Conservation (phyloP, 352 stramenopile species). For the Globisporangium okanoganense region DNA sequence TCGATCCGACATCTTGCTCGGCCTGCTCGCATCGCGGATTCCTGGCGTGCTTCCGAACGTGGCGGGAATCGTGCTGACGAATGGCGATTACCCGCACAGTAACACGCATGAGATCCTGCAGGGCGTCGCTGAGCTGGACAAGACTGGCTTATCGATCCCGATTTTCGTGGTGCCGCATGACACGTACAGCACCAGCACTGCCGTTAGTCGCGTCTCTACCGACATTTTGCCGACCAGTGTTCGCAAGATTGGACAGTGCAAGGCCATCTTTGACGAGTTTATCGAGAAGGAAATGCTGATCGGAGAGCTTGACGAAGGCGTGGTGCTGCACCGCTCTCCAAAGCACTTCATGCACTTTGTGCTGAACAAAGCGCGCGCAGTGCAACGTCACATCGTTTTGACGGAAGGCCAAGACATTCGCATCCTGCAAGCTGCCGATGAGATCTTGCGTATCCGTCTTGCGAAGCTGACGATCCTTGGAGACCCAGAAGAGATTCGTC, state of each 20-base stretch:
- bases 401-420: slow-evolving; percentile 82
- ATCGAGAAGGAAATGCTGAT: slow-evolving; percentile 65
- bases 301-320: slow-evolving; percentile 56
- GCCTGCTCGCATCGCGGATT: slow-evolving; percentile 61
- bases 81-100: slow-evolving; percentile 69
- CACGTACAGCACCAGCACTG: slow-evolving; percentile 57
- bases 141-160: slow-evolving; percentile 60
- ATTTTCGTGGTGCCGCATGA: slow-evolving; percentile 68
- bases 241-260: slow-evolving; percentile 66
- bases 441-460: slow-evolving; percentile 61
- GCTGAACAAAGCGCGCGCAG: slow-evolving; percentile 67
- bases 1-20: slow-evolving; percentile 67
- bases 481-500: slow-evolving; percentile 59
- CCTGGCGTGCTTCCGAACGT: slow-evolving; percentile 65
- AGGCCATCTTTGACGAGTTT: slow-evolving; percentile 59
- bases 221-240: slow-evolving; percentile 69
- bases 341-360: slow-evolving; percentile 87
- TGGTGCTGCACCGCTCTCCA: slow-evolving; percentile 59
- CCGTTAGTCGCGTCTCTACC: slow-evolving; percentile 53
- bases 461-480: slow-evolving; percentile 78
- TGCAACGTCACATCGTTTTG: slow-evolving; percentile 80
- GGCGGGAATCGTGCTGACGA: slow-evolving; percentile 69
- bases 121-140: slow-evolving; percentile 63
- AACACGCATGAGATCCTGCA: slow-evolving; percentile 72
- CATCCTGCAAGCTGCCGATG: slow-evolving; percentile 73